Conservation (phyloP, 2,329 filamentous ascomycete genomes). For the Epicoccum sorghinum region DNA sequence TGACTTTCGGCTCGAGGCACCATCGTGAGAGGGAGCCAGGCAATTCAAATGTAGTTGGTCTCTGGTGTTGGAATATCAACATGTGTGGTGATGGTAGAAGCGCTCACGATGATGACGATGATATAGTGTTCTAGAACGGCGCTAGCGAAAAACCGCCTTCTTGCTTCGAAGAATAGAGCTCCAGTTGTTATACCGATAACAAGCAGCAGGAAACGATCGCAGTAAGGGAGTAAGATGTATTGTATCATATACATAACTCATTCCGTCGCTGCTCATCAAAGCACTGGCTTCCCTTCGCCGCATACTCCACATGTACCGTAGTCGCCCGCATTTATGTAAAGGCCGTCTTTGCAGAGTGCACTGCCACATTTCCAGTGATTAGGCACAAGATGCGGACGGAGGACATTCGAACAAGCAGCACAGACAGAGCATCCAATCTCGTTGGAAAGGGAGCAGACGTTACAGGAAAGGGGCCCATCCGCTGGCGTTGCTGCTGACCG, state of each 20-base stretch:
- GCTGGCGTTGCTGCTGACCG: constrained; percentile 7
- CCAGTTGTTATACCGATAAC: neutral
- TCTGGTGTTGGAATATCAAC: neutral
- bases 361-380: constrained; percentile 70
- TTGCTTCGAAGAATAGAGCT: neutral
- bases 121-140: neutral
- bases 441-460: constrained; percentile 73
- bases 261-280: neutral
- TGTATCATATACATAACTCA: neutral
- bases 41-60: no score
- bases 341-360: constrained; percentile 59
- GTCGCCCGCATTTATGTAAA: constrained; percentile 73
- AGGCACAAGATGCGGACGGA: constrained; percentile 61
- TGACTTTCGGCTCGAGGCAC: neutral
- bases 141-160: neutral
- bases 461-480: constrained; percentile 50
- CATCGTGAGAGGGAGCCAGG: neutral
- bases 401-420: constrained; percentile 71
- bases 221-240: neutral
- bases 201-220: neutral
- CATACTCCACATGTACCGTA: constrained; percentile 74
- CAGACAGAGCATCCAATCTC: constrained; percentile 63
- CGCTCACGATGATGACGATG: constrained; percentile 4
- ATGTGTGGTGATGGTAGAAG: neutral
- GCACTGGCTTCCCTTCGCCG: constrained; percentile 45